These are phyloP conservation scores for Nigrospora osmanthi DNA, from an alignment of 2,329 filamentous ascomycete genomes.

Conservation along the genomic window DNA sequence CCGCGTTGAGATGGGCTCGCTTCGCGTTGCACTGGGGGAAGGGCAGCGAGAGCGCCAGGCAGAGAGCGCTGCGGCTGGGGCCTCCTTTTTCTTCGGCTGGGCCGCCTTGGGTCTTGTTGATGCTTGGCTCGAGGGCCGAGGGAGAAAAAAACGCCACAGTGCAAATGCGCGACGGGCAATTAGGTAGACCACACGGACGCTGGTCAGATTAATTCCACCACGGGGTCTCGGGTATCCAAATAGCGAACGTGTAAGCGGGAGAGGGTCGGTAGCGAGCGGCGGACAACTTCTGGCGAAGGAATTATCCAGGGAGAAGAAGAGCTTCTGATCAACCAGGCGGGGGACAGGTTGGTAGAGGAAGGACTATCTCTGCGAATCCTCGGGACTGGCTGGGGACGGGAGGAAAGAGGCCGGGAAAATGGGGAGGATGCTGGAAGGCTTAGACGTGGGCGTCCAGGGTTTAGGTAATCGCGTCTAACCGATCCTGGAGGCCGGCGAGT, in stretches of 20 bases:
- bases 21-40: not conserved
- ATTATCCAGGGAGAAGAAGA: not conserved
- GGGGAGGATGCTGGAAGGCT: no score
- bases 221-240: not conserved
- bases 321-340: no score
- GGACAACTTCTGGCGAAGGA: not conserved
- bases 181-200: not conserved
- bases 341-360: no score
- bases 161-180: not conserved
- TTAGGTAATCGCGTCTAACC: no score
- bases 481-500: no score
- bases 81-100: not conserved
- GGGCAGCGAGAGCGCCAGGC: no score
- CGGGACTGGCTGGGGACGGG: no score
- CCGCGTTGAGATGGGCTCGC: not conserved
- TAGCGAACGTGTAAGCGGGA: not conserved
- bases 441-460: no score
- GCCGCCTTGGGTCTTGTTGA: not conserved
- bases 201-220: not conserved
- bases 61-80: not conserved
- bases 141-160: not conserved
- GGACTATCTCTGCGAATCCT: no score
- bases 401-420: no score
- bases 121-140: not conserved
- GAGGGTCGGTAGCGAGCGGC: not conserved